phyloP scores from a whole-genome alignment of 352 stramenopile genomes.

The Phytophthora pseudosyringae region DNA sequence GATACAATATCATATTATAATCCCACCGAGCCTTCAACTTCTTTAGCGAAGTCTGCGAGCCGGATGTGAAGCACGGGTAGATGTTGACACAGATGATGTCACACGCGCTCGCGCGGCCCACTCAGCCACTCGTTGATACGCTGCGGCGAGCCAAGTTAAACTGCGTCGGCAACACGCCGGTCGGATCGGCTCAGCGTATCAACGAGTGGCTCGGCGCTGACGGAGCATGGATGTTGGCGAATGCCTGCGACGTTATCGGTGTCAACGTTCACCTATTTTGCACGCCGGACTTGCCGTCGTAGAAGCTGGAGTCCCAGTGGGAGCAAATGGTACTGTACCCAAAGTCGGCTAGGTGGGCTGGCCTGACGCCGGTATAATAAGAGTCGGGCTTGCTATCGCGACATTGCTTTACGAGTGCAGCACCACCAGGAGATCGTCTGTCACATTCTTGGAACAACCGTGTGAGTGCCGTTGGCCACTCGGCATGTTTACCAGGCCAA shows the following conservation, averaged over 20 bases:
- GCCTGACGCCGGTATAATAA: constrained; percentile 40
- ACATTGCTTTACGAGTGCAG: background rate
- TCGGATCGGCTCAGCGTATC: constrained; percentile 72
- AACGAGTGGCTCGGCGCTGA: constrained; percentile 58
- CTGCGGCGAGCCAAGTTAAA: constrained; percentile 55
- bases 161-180: constrained; percentile 53
- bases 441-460: background rate
- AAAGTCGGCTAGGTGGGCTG: constrained; percentile 52
- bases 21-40: constrained; percentile 56
- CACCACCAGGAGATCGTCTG: background rate
- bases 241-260: constrained; percentile 44
- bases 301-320: constrained; percentile 60
- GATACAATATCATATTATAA: constrained; percentile 45
- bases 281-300: constrained; percentile 34
- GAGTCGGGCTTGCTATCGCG: background rate
- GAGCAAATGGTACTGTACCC: constrained; percentile 35
- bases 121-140: constrained; percentile 64
- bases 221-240: constrained; percentile 40
- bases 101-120: constrained; percentile 37
- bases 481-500: constrained; percentile 1
- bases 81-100: constrained; percentile 44
- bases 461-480: background rate
- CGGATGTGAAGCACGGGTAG: constrained; percentile 49
- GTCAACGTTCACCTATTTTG: constrained; percentile 51
- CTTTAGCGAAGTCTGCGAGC: constrained; percentile 38